Base-by-base conservation (phyloP, 116 monocot genomes). In the Cymodocea nodosa region DNA sequence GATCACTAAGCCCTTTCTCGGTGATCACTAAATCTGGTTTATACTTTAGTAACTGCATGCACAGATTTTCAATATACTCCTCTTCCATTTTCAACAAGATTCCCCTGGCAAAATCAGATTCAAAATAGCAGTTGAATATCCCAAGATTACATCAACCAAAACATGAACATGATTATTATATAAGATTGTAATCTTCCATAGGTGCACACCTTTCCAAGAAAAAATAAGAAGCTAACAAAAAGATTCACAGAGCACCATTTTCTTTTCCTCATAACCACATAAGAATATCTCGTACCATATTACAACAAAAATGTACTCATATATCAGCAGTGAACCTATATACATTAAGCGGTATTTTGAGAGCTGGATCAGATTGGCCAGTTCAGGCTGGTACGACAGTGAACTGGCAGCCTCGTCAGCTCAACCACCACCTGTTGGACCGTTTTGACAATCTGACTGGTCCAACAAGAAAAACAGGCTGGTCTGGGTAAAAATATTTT, bases 1-100 rank as follows among this genome's bases (percentile, higher is more conserved):
- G 85, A 75, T 94, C 94, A 67, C 90, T 87, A 34, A 90, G 85
- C 62, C 90, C 94, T 72, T 94, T 94, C 63, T 94, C 94, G 3
- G 90, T 90, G 44, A 94, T 84, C 30, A 94, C 87, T 53, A 94
- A 71, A 66, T 94, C 90, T 35, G 90, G 94, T 71, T 90, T 90
- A 70, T 87, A 94, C 68, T 87, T 94, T 54, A 94, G 55, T 71
- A 94, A 82, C 63, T 90, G 87, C 51, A 73, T 64, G 39, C 90
- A 94, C 0, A 94, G 66, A 40, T 87, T 90, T 69, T 94, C 78
- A 73, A 90, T 90, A 65, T 90, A 94, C 68, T 94, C 94, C 62
- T 94, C 94, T 67, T 90, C 94, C 85, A 94, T 74, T 79, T 90
- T 90, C 65, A 94, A 71, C 50, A 94, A 64, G 58, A 90, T 69